Evolutionary conservation across 1,284 basidiomycete genomes (phyloP), one percentile per base, ranked within the genome.

Genomic region (Sanghuangporus weigelae): DNA sequence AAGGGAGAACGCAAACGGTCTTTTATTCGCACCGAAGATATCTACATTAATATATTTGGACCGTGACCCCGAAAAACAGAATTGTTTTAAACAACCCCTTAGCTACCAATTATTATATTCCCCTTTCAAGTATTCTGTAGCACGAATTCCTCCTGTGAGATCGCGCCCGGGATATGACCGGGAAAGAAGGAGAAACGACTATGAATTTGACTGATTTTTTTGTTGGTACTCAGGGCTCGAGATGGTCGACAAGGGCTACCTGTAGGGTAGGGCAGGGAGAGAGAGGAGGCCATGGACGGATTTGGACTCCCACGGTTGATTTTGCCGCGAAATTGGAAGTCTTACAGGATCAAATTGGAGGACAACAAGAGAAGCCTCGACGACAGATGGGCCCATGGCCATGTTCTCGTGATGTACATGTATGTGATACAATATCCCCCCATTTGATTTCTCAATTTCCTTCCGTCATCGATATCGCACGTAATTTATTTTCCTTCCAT

Each of bases 1-100:
- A 67, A 65, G 69, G 68, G 67, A 69, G 67, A 69, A 69, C 68
- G 69, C 68, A 64, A 68, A 69, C 66, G 66, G 70, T 68, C 73
- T 69, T 54, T 54, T 54, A 54, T 54, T 54, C 53, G 53, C 53
- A 54, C 53, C 53, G 53, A 54, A 54, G 53, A 54, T 54, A 54
- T 54, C 53, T 35, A n/a, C 53, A 31, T 31, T 54, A 51, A 51
- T 51, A 51, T 51, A 51, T 51, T 26, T 51, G 31, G 21, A 51
- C 31, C 14, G 23, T 53, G 64, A 72, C 75, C 72, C 72, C 76
- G 74, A 81, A 77, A 82, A 82, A 84, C 87, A 81, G 85, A 87
- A 84, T 84, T 84, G 78, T 74, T 71, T 42, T 46, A 69, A 78
- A 77, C 77, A 55, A 21, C 35, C 54, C 36, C 60, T 14, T 61